Evolutionary conservation across 192 early-diverging fungal genomes (phyloP), one percentile per base, ranked within the genome.

Genomic region (Backusella parvicylindrica): DNA sequence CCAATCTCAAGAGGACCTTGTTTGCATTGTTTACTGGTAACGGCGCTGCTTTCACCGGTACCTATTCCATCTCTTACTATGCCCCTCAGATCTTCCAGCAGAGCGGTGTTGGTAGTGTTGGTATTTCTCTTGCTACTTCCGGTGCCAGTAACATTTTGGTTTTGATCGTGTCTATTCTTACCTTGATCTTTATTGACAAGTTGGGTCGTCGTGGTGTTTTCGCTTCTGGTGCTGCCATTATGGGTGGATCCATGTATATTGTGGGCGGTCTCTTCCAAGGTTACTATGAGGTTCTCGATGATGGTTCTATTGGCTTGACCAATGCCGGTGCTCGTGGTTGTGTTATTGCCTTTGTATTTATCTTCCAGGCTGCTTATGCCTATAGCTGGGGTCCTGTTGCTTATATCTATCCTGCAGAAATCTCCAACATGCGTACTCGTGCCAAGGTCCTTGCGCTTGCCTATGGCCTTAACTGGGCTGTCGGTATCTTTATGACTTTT

Each of bases 181-280:
- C 81, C 1, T 91, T 97, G 71, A 7, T 60, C 3, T 77, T 74
- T 38, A 85, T 97, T 63, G 96, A 97, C 50, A 83, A 83, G 12
- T 86, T 93, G 79, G 96, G 96, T 32, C 92, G 96, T 30, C 84
- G 90, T n/a, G 86, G 85, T 68, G 87, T 95, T 2, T 84, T 97
- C 5, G 71, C 94, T 33, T 84, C 85, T 26, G 96, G 96, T 18
- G 90, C 90, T 0, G 73, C 86, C 32, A 85, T 85, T 47, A 93
- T 94, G 91, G 84, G 83, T 37, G 72, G 89, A 28, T 79, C 87
- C 63, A 88, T 92, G 75, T 84, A 88, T 65, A 79, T 92, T 66
- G 88, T 93, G 32, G 91, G 87, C 40, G 83, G 78, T 41, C 35
- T 78, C 11, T 82, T 82, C 33, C 70, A 75, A 36, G 64, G 66